phyloP scores from a whole-genome alignment of 306 rosid genomes.

The Cicer pinnatifidum region DNA sequence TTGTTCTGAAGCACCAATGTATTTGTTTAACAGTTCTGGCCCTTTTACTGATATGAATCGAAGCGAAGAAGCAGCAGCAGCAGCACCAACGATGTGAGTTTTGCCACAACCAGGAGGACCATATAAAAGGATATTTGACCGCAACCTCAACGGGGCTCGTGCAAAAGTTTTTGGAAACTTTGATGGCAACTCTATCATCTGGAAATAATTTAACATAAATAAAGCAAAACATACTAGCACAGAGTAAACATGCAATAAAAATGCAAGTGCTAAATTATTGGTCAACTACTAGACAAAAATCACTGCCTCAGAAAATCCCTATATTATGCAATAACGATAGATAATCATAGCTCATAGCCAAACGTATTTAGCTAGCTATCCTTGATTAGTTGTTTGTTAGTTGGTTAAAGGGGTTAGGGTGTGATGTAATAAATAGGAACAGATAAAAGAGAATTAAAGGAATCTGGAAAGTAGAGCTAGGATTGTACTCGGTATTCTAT shows the following conservation, averaged over 20 bases:
- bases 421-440: no score
- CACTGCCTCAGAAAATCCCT: background rate
- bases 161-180: constrained; percentile 86
- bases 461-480: no score
- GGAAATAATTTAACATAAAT: constrained; percentile 41
- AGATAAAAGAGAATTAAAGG: no score
- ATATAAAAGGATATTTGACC: constrained; percentile 88
- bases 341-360: no score
- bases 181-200: constrained; percentile 96
- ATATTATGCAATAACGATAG: background rate
- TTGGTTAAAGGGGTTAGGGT: no score
- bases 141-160: constrained; percentile 89
- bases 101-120: constrained; percentile 99
- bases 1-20: constrained; percentile 99
- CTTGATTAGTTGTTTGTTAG: no score
- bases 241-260: constrained; percentile 35
- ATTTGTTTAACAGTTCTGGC: constrained; percentile 92
- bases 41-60: constrained; percentile 94
- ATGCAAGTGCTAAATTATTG: constrained; percentile 28
- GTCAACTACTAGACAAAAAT: constrained; percentile 9
- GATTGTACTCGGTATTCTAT: no score
- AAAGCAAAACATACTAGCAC: constrained; percentile 13
- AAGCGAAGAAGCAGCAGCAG: constrained; percentile 90
- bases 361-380: no score
- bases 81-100: constrained; percentile 95